Percentiles rank a stretch among this genome's conserved stretches.
Evolutionary conservation across 352 stramenopile genomes (phyloP).

Genomic region (Phytophthora pini): DNA sequence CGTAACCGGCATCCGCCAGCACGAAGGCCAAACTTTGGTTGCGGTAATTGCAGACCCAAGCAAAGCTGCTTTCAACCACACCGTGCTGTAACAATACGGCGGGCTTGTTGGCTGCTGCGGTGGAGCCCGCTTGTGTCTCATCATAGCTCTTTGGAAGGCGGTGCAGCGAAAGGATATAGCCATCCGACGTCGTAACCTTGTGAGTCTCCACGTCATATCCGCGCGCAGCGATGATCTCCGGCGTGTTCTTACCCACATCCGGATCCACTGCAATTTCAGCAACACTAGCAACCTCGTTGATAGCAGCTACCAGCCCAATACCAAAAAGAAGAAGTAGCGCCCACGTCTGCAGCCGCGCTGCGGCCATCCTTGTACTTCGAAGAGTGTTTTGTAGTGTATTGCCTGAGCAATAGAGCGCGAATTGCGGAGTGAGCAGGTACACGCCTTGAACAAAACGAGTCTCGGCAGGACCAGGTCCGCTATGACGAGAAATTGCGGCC

Average conservation of each 20-base stretch:
- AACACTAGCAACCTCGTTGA: slow-evolving; percentile 5
- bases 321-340: too few relatives aligned
- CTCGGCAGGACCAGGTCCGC: neutral
- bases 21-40: slow-evolving; percentile 51
- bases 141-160: too few relatives aligned
- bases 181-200: slow-evolving; percentile 50
- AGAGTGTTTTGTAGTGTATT: slow-evolving; percentile 3
- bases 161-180: slow-evolving; percentile 43
- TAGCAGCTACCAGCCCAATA: neutral
- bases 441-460: neutral
- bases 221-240: slow-evolving; percentile 31
- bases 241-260: slow-evolving; percentile 30
- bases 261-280: slow-evolving; percentile 22
- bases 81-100: slow-evolving; percentile 56
- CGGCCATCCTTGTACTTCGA: too few relatives aligned
- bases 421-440: slow-evolving; percentile 13
- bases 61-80: slow-evolving; percentile 58
- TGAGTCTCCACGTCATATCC: slow-evolving; percentile 30
- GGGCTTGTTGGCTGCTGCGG: slow-evolving; percentile 41
- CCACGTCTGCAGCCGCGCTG: too few relatives aligned
- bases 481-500: neutral
- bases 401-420: slow-evolving; percentile 21
- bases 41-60: slow-evolving; percentile 57
- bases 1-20: slow-evolving; percentile 32
- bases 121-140: slow-evolving; percentile 26